Conservation (phyloP, 2,329 filamentous ascomycete species). For the Cladosporium phlei region DNA sequence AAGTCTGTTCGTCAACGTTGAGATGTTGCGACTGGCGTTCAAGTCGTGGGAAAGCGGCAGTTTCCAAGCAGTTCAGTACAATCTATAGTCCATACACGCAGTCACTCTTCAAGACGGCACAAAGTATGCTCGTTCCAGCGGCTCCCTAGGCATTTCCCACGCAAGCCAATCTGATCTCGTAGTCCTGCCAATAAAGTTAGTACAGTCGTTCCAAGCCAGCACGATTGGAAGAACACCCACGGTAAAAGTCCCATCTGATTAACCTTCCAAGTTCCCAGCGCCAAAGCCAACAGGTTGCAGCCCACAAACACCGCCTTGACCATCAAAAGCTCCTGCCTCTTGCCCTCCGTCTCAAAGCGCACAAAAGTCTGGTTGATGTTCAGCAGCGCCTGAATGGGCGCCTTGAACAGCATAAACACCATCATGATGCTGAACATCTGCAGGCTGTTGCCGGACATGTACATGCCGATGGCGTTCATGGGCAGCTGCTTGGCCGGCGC, state of each 20-base stretch:
- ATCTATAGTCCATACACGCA: too few relatives aligned
- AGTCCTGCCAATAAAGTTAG: conserved; percentile 54
- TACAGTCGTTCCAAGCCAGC: not conserved
- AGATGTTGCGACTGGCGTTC: too few relatives aligned
- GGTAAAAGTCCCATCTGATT: conserved; percentile 94
- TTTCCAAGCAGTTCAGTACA: too few relatives aligned
- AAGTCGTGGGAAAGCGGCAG: too few relatives aligned
- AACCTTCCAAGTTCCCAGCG: conserved; percentile 89
- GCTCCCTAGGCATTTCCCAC: conserved; percentile 75
- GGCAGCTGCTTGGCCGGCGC: conserved; percentile 89
- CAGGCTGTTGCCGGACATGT: conserved; percentile 97
- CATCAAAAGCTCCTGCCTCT: conserved; percentile 65
- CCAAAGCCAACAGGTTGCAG: conserved; percentile 80
- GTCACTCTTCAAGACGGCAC: conserved; percentile 23
- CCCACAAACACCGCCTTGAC: conserved; percentile 85
- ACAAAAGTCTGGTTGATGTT: conserved; percentile 83
- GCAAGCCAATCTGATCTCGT: conserved; percentile 96
- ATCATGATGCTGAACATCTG: conserved; percentile 99
- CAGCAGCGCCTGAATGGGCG: conserved; percentile 78
- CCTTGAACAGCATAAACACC: conserved; percentile 99
- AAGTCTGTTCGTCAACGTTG: too few relatives aligned
- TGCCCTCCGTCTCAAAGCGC: conserved; percentile 80
- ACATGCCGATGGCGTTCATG: conserved; percentile 99
- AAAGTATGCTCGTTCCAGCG: conserved; percentile 56
- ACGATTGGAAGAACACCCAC: conserved; percentile 49